Base-by-base conservation (phyloP, 2,329 filamentous ascomycete species). In the Metarhizium humberi region DNA sequence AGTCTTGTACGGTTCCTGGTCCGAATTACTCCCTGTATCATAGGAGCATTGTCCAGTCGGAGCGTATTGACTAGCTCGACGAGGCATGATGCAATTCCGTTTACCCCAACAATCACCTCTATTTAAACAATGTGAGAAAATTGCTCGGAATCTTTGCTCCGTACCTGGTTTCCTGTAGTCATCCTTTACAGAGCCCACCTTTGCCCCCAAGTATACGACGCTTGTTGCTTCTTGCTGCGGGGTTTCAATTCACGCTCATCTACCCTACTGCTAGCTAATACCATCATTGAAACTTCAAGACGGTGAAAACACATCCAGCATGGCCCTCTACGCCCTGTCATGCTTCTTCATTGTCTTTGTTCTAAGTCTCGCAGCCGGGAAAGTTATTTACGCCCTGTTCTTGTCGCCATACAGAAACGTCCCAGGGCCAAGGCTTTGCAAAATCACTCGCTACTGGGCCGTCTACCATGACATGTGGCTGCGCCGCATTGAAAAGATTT, bases 391-490 rank as follows among this genome's bases (percentile, higher is more conserved):
- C 36, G 50, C 55, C 30, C 25, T 56, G 7, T 56, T 45, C 20
- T 47, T 29, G 29, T 56, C 55, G 30, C 50, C 50, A 8, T 53
- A 53, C 11, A 50, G 34, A 47, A 36, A 53, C 11, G 30, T 56
- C 20, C 55, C 55, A 1, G 55, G 55, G 11, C 55, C 55, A 11
- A 36, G 18, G 13, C 51, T 56, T 10, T 53, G 55, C 47, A 53
- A 56, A 25, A 50, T 56, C 18, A 56, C 51, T 13, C 55, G 55
- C 6, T 53, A 53, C 32, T 56, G 46, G 45, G 29, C 47, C 38
- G 47, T 53, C 11, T 53, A 50, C 20, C 55, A 56, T 40, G 55
- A 56, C 11, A n/a, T 47, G 18, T 46, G 55, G 55, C 40, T 56
- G 13, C 45, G 38, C 1, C 55, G 51, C 11, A 32, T 36, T 29